Evolutionary conservation across 345 rosid genomes (phyloP).

Genomic region (Aegle marmelos): DNA sequence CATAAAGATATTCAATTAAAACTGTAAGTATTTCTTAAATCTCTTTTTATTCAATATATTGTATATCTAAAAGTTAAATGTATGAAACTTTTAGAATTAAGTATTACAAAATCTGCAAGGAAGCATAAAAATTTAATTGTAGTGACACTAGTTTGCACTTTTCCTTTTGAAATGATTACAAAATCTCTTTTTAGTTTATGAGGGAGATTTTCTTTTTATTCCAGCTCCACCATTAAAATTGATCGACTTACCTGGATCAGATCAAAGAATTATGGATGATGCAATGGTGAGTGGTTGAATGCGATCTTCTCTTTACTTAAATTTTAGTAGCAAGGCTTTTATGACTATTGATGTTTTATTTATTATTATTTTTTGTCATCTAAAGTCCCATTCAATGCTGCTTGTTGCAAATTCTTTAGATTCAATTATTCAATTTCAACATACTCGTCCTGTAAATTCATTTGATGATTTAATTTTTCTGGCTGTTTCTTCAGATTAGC

Average conservation of each 20-base stretch:
- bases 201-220: slow-evolving; percentile 7
- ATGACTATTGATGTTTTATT: not conserved
- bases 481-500: slow-evolving; percentile 49
- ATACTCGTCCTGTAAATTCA: slow-evolving; percentile 12
- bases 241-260: slow-evolving; percentile 96
- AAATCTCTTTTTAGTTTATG: not conserved
- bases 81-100: not conserved
- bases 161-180: not conserved
- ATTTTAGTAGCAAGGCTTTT: not conserved
- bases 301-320: not conserved
- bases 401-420: not conserved
- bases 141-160: not conserved
- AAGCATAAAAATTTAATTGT: not conserved
- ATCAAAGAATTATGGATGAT: slow-evolving; percentile 89
- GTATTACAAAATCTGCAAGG: not conserved
- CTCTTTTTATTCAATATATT: not conserved
- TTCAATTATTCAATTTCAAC: not conserved
- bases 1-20: not conserved
- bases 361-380: not conserved
- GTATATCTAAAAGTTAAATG: not conserved
- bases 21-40: not conserved
- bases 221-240: slow-evolving; percentile 95
- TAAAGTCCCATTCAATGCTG: not conserved
- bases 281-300: slow-evolving; percentile 59
- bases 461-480: slow-evolving; percentile 10